Evolutionary conservation across 805 yeast genomes (phyloP), one percentile per base, ranked within the genome.

Genomic region (Candida multigemmis): DNA sequence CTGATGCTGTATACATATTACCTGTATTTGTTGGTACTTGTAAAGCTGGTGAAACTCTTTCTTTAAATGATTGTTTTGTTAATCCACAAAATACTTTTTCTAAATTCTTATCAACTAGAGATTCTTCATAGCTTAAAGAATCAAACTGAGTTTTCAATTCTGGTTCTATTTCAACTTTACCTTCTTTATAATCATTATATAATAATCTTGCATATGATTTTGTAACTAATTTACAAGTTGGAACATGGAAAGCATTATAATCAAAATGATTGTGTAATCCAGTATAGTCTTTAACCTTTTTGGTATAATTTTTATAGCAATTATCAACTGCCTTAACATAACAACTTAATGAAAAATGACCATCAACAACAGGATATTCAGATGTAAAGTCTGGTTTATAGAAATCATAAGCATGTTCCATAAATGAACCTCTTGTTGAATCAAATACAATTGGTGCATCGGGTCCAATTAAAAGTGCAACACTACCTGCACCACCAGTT

Each of bases 401-500:
- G 65, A 91, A 87, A 65, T 91, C 98, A 60, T 91, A 91, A 23
- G 91, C 96, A 53, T 91, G 94, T 60, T 84, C 89, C 94, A 91
- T 83, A 70, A 66, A 83, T 13, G 94, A 72, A 38, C 97, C 97
- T 64, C 91, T 84, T 34, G 75, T 72, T 23, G 79, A 62, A 45
- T 91, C 97, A 45, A 91, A 77, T 21, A 84, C 96, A 41, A 91
- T 71, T 40, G 98, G 98, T 21, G 98, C 96, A 52, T 91, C 94
- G 28, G 97, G 95, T 27, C 98, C 98, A 46, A 91, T 83, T 53
- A 82, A 74, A 51, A 91, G 46, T 23, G 98, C 98, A 34, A 89
- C 93, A 25, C 93, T 71, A 53, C 98, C 98, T 30, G 94, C 96
- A 66, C 98, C 98, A 57, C 98, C 98, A 28, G 98, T 91, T 50